phyloP scores from a whole-genome alignment of 148 eudicot species.

The Camellia japonica region DNA sequence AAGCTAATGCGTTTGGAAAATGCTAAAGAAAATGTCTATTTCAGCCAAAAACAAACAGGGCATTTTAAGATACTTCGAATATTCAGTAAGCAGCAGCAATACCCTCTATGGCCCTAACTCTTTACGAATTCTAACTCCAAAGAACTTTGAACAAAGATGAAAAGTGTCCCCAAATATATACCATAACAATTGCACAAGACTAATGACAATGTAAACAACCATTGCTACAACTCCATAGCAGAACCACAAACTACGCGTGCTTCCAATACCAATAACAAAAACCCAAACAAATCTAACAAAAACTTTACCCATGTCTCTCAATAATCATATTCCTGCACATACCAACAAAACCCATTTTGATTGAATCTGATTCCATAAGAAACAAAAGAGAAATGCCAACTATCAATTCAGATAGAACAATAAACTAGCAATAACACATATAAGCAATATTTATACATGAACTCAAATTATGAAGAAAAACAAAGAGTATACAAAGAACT shows the following conservation, averaged over 20 bases:
- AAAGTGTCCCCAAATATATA: neutral
- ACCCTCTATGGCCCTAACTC: neutral
- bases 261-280: neutral
- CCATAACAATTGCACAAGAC: neutral
- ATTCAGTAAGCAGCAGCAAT: neutral
- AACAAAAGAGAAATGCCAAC: neutral
- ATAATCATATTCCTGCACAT: neutral
- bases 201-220: neutral
- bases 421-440: neutral
- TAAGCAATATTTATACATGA: neutral
- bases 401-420: neutral
- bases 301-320: too few relatives aligned
- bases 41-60: too few relatives aligned
- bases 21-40: too few relatives aligned
- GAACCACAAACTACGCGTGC: neutral
- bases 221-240: neutral
- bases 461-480: neutral
- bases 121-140: neutral
- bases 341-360: neutral
- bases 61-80: neutral
- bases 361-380: neutral
- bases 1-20: too few relatives aligned
- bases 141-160: neutral
- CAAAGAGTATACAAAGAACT: constrained; percentile 16
- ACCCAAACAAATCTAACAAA: neutral